Evolutionary conservation across 2,329 filamentous ascomycete genomes (phyloP).

Genomic region (Pseudogymnoascus sp.): DNA sequence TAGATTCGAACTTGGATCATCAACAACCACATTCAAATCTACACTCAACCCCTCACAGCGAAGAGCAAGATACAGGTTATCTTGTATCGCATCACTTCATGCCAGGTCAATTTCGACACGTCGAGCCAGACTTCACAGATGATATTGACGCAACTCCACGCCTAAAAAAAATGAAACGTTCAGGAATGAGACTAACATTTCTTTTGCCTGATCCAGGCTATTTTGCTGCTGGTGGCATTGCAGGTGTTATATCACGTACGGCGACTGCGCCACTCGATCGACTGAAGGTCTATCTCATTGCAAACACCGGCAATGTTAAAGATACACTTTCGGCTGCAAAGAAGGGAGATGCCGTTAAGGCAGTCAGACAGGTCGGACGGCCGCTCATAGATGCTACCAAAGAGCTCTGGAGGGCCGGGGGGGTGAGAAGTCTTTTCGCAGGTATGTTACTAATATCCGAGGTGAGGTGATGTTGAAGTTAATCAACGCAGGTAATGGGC

Average conservation of each 20-base stretch:
- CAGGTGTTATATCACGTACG: conserved; percentile 90
- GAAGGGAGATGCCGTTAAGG: conserved; percentile 57
- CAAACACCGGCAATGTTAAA: conserved; percentile 63
- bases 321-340: conserved; percentile 59
- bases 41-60: not conserved
- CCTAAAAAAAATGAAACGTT: conserved; percentile 14
- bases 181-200: conserved; percentile 20
- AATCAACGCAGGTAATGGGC: conserved; percentile 65
- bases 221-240: conserved; percentile 90
- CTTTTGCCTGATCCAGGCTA: conserved; percentile 83
- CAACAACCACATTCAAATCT: conserved; percentile 1
- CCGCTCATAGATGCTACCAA: conserved; percentile 66
- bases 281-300: conserved; percentile 93
- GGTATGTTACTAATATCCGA: conserved; percentile 46
- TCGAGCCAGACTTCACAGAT: conserved; percentile 11
- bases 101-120: not conserved
- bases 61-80: not conserved
- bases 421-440: conserved; percentile 83
- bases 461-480: conserved; percentile 11
- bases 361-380: conserved; percentile 55
- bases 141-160: conserved; percentile 7
- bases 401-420: conserved; percentile 78
- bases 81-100: not conserved
- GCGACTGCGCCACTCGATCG: conserved; percentile 93
- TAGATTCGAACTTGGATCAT: conserved; percentile 2